These are phyloP conservation scores for Graphilbum ipis-grandicollis DNA, from an alignment of 2,329 filamentous ascomycete species.

Conservation along the genomic window DNA sequence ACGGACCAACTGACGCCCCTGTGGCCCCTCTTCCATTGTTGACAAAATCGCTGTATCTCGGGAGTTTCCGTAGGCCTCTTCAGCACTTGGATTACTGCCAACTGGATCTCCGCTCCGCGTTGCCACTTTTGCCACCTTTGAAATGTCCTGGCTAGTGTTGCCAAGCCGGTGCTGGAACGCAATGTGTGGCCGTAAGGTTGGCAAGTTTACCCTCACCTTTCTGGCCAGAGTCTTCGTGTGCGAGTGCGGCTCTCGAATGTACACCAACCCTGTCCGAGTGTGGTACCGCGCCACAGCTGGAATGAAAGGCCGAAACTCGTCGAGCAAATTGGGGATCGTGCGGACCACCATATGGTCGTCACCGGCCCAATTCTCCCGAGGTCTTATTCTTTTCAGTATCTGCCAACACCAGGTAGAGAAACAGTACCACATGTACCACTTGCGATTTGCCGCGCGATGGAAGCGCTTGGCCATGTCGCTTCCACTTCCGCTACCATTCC, in stretches of 20 bases:
- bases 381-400: slow-evolving; percentile 10
- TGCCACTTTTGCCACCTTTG: no score
- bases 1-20: background rate
- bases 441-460: slow-evolving; percentile 12
- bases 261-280: slow-evolving; percentile 20
- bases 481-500: slow-evolving; percentile 3
- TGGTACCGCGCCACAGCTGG: slow-evolving; percentile 18
- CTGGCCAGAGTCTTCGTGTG: background rate
- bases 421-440: slow-evolving; percentile 16
- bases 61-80: no score
- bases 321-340: slow-evolving; percentile 23
- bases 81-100: no score
- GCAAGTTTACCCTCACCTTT: slow-evolving; percentile 1
- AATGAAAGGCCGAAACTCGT: slow-evolving; percentile 29
- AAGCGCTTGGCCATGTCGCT: slow-evolving; percentile 6
- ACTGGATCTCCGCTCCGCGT: background rate
- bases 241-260: slow-evolving; percentile 13
- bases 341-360: slow-evolving; percentile 6
- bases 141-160: no score
- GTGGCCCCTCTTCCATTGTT: background rate
- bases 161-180: background rate
- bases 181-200: slow-evolving; percentile 2
- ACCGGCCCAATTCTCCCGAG: slow-evolving; percentile 1
- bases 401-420: slow-evolving; percentile 13
- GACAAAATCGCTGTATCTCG: no score